These are phyloP conservation scores for Schoenoplectus tabernaemontani DNA, from an alignment of 202 grass and related monocot species.

Conservation along the genomic window DNA sequence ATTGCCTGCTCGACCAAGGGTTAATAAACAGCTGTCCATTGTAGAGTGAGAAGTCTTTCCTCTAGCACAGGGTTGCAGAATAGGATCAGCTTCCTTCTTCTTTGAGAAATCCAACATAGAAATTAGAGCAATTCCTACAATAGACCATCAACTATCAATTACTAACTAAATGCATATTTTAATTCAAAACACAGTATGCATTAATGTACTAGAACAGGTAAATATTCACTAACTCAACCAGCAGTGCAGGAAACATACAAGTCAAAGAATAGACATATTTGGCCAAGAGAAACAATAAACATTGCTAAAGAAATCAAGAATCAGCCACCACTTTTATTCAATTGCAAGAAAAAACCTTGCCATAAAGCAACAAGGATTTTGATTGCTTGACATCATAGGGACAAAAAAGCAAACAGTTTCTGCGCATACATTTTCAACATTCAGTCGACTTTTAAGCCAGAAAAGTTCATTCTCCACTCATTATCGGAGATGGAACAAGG, in stretches of 20 bases:
- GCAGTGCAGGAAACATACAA: neutral
- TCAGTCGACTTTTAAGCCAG: neutral
- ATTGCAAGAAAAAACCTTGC: neutral
- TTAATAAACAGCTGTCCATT: slow-evolving; percentile 43
- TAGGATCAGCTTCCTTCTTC: neutral
- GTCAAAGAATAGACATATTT: neutral
- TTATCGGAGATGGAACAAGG: too few relatives aligned
- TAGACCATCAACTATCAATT: neutral
- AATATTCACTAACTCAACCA: neutral
- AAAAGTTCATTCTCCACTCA: too few relatives aligned
- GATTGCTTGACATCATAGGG: neutral
- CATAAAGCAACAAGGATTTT: neutral
- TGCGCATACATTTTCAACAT: neutral
- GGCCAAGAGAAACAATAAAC: neutral
- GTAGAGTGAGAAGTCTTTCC: neutral
- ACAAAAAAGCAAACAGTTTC: slow-evolving; percentile 16
- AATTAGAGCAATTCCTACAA: neutral
- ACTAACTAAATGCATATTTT: too few relatives aligned
- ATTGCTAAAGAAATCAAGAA: slow-evolving; percentile 11
- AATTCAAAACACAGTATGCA: too few relatives aligned
- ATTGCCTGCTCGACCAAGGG: slow-evolving; percentile 28
- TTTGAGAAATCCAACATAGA: slow-evolving; percentile 1
- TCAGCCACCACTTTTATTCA: neutral
- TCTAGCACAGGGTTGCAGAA: slow-evolving; percentile 5
- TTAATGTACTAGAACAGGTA: neutral